Base-by-base conservation (phyloP, 805 yeast genomes). In the Clavispora asparagi region DNA sequence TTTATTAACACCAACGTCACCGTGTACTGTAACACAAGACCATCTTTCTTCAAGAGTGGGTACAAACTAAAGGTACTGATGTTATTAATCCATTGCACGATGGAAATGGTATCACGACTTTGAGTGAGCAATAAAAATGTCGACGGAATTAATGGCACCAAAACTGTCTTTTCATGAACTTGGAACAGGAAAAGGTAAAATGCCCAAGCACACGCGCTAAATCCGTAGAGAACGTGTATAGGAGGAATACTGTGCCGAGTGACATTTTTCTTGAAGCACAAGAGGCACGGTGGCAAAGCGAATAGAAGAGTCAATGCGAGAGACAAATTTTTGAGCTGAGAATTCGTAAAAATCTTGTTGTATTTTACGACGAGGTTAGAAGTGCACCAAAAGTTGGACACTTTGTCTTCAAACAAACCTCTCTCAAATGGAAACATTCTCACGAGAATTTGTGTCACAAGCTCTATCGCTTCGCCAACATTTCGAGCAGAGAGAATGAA, bases 351-450 rank as follows among this genome's bases (percentile, higher is more conserved):
- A 0, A 74, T 42, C 5, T 65, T 56, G 52, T 78, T 81, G 59
- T 88, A 84, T 62, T 92, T 92, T 60, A 91, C 63, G 10, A 89
- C 51, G 1, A 85, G 71, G 62, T 94, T 94, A 1, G 90, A 71
- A n/a, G 96, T 84, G 64, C 98, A 91, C 99, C 99, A 94, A 58
- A 94, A 85, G 61, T 91, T 94, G 35, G 96, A 96, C 13, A 94
- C 98, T 62, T 94, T 94, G 61, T 94, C 98, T 63, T 94, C 99
- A 75, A 95, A 94, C 7, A 94, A 74, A 0, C 99, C 99, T 60
- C 98, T 77, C 39, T 82, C 79, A 54, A 94, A 92, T 1, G 99
- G 99, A 63, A 94, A 94, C 28, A 92, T 83, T 51, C 98, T 77
- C 38, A 64, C 49, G 2, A 82, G 40, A 3, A 83, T 75, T 60